Base-by-base conservation (phyloP, 495 filamentous ascomycete species). In the Penicillium verhagenii region DNA sequence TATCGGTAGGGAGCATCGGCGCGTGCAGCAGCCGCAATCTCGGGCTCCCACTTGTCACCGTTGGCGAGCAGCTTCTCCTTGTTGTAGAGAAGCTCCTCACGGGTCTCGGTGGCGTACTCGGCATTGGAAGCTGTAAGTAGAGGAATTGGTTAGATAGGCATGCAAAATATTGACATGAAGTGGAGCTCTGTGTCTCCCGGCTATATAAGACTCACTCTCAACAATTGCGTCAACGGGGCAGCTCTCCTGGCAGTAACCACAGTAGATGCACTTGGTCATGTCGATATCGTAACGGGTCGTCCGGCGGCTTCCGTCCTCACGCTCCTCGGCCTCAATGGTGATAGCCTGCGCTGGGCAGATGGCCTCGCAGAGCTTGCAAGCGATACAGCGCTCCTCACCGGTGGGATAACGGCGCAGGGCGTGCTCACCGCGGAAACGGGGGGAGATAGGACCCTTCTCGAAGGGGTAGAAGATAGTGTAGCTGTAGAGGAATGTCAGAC, bases 241-340 rank as follows among this genome's bases (percentile, higher is more conserved):
- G 59, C 90, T 95, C 80, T 98, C 94, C 77, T 98, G 94, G 82
- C 94, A 98, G 80, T 95, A 95, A 13, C 94, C 94, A 70, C 94
- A 98, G 82, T 97, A 98, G 71, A 98, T 98, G 76, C 94, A 98
- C 80, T 98, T 98, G 68, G 94, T 97, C 94, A 98, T 98, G 80
- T 98, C 94, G 71, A 98, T 96, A 76, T 98, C 94, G 76, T 98
- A 98, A 68, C 92, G 85, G 47, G 93, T 96, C 44, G 94, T 98
- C 64, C 94, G 83, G 67, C 94, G 83, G 62, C 89, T 94, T 40
- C 94, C 94, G 65, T 98, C 94, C 65, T 86, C 89, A 73, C 94
- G 91, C 77, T 98, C 94, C 67, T 98, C 94, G 43, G 94, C 95
- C 77, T 98, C 94, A 64, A 98, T 98, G 20, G 93, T 97, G 70